Evolutionary conservation across 2,329 filamentous ascomycete species (phyloP).

Genomic region (Scolecobasidium constrictum): DNA sequence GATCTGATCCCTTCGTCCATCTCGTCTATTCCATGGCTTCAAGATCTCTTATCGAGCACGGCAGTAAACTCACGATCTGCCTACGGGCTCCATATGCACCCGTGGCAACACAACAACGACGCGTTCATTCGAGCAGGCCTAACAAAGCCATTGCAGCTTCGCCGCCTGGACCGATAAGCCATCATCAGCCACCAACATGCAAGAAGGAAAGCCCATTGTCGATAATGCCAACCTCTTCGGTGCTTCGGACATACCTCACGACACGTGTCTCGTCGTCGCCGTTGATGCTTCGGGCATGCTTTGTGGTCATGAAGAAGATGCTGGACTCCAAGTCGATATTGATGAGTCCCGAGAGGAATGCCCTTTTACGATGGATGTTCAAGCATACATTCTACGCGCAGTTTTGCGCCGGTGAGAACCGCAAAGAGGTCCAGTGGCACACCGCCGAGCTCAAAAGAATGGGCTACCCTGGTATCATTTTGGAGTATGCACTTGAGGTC

Average conservation of each 20-base stretch:
- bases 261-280: constrained; percentile 60
- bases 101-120: constrained; percentile 2
- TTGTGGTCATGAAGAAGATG: constrained; percentile 56
- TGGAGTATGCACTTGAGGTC: constrained; percentile 76
- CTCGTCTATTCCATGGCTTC: too few species aligned
- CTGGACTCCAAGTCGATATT: constrained; percentile 57
- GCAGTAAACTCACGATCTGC: too few species aligned
- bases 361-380: constrained; percentile 55
- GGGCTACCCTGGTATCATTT: constrained; percentile 73
- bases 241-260: constrained; percentile 60
- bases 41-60: too few species aligned
- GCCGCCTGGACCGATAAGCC: neutral
- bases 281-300: constrained; percentile 57
- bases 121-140: constrained; percentile 1
- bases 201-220: constrained; percentile 33
- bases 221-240: constrained; percentile 53
- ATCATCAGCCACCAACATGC: neutral
- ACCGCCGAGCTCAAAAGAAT: constrained; percentile 56
- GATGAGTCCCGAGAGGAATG: constrained; percentile 66
- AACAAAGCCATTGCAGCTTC: neutral
- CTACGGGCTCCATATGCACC: too few species aligned
- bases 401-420: constrained; percentile 76
- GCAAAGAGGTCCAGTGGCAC: constrained; percentile 54
- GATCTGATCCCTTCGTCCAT: too few species aligned
- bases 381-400: constrained; percentile 83